phyloP scores from a whole-genome alignment of 768 basidiomycete genomes.

The Leucogyrophana mollusca region DNA sequence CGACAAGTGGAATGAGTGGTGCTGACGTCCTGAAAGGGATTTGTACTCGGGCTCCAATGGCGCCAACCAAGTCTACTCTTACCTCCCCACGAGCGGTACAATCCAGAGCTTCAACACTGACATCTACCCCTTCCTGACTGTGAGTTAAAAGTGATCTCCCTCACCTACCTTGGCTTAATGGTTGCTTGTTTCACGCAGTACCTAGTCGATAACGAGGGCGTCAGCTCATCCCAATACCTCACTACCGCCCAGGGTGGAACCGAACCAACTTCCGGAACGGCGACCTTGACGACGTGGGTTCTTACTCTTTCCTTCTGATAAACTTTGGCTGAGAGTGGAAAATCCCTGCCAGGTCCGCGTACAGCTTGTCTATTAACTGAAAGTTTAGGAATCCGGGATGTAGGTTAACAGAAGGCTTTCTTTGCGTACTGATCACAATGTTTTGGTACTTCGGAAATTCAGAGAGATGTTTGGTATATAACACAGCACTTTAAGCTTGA shows the following conservation, averaged over 20 bases:
- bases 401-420: no score
- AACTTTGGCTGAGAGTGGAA: background rate
- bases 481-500: no score
- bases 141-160: conserved; percentile 13
- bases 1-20: background rate
- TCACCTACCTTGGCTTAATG: background rate
- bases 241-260: conserved; percentile 61
- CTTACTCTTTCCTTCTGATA: background rate
- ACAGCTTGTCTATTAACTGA: conserved; percentile 46
- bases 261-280: conserved; percentile 59
- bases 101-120: conserved; percentile 55
- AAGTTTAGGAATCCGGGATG: no score
- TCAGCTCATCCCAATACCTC: conserved; percentile 55
- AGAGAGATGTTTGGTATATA: no score
- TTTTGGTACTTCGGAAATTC: no score
- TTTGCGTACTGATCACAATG: no score
- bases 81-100: conserved; percentile 36
- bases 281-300: conserved; percentile 52
- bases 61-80: conserved; percentile 50
- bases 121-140: conserved; percentile 51
- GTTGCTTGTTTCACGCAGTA: conserved; percentile 37
- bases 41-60: conserved; percentile 55
- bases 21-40: conserved; percentile 36
- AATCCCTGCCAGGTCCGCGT: conserved; percentile 37
- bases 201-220: conserved; percentile 42